Percentiles rank a stretch among this genome's conserved stretches.
phyloP scores from a whole-genome alignment of 208 protist species.

The Trypanosomatidae sp. region DNA sequence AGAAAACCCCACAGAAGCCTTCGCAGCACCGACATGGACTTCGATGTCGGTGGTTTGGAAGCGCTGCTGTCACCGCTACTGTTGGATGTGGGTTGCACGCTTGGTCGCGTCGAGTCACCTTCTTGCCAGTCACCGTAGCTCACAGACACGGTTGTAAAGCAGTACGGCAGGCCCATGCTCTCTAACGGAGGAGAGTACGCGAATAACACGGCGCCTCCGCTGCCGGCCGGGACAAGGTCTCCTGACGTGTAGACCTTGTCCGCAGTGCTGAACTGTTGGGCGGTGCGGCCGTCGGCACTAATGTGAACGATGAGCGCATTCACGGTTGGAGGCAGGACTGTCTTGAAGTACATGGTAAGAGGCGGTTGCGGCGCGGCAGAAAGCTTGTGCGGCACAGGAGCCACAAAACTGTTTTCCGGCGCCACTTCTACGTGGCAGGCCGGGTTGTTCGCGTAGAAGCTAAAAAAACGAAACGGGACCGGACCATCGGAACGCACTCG shows the following conservation, averaged over 20 bases:
- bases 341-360: constrained; percentile 59
- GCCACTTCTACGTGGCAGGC: constrained; percentile 63
- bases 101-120: background rate
- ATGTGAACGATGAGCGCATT: constrained; percentile 28
- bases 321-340: constrained; percentile 26
- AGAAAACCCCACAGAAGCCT: constrained; percentile 25
- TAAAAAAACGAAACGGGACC: constrained; percentile 79
- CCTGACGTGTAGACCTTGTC: constrained; percentile 17
- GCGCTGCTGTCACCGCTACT: background rate
- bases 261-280: constrained; percentile 5
- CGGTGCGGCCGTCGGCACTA: background rate
- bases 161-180: constrained; percentile 3
- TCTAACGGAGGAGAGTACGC: constrained; percentile 7
- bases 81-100: background rate
- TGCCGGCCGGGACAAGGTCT: constrained; percentile 17
- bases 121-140: constrained; percentile 10
- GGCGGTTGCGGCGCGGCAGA: constrained; percentile 2
- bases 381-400: constrained; percentile 44
- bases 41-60: background rate
- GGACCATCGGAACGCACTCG: constrained; percentile 50
- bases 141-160: constrained; percentile 22
- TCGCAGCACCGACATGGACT: constrained; percentile 16
- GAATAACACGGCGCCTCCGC: constrained; percentile 21
- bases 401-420: constrained; percentile 47
- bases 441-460: constrained; percentile 71